A percentile compares a stretch with the other conserved stretches of the same genome.
phyloP scores from a whole-genome alignment of 176 grass and related monocot genomes.

The Urochloa ruziziensis region DNA sequence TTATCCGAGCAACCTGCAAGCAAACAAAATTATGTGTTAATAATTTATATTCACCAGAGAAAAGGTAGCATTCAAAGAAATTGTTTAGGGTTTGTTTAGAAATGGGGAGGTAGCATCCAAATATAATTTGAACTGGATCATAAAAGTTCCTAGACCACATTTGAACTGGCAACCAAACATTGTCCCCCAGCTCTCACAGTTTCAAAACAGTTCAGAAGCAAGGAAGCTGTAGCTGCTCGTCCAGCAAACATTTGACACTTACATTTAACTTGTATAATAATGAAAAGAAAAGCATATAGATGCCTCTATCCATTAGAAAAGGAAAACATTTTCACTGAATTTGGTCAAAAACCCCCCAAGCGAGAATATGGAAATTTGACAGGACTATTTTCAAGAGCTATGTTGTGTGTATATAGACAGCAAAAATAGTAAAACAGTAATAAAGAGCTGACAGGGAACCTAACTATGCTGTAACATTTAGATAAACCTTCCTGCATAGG shows the following conservation, averaged over 20 bases:
- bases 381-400: no score
- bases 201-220: neutral
- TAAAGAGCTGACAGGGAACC: no score
- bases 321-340: neutral
- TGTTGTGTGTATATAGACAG: no score
- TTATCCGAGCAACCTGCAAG: slow-evolving; percentile 70
- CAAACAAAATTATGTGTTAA: slow-evolving; percentile 12
- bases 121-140: neutral
- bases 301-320: neutral
- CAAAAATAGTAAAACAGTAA: no score
- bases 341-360: no score
- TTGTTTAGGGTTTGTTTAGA: neutral
- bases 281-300: neutral
- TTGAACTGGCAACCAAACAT: no score
- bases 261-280: neutral
- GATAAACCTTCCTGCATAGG: neutral
- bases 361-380: no score
- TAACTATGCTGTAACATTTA: neutral
- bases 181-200: neutral
- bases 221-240: neutral
- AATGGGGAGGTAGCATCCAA: neutral
- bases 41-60: neutral
- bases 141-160: neutral
- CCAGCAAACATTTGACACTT: slow-evolving; percentile 1
- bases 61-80: neutral